Evolutionary conservation across 2,329 filamentous ascomycete genomes (phyloP), one percentile per base, ranked within the genome.

Genomic region (Xylaria sp.): DNA sequence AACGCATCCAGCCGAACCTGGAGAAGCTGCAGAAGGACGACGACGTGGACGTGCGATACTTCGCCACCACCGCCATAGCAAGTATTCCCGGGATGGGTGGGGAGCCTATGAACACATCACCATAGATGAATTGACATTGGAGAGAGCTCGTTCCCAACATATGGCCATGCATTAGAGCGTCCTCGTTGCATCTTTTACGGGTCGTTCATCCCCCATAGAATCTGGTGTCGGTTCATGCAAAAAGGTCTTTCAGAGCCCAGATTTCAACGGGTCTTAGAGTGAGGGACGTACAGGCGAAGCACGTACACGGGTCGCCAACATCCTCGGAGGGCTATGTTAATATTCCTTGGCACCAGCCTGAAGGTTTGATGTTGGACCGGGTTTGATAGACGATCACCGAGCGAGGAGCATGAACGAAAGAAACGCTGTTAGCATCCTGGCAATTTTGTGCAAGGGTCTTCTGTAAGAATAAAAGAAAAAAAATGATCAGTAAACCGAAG

Each of bases 41-140:
- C 63, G 94, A 99, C 76, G 93, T 97, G 65, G 94, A 99, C 76
- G 94, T 99, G 69, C 87, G 94, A 73, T 99, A 93, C 80, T 99
- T 96, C 76, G 94, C 94, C 61, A 96, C 92, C 58, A 95, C 91
- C 61, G 93, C 94, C 44, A 88, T 89, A 57, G 86, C 83, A 72
- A 76, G 75, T 47, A 80, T 82, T 52, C 75, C 76, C 44, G 79
- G 78, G 41, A 69, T 71, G 62, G 75, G 77, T 52, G 81, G 81
- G 54, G 82, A 85, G 65, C 82, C 83, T 34, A 86, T 86, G 83
- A 85, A 84, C 75, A 86, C 82, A 66, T 84, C 82, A 71, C 83
- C 83, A 77, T 85, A 85, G 79, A 81, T 73, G 71, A 74, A 69
- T 72, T 63, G 72, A 57, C 57, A 43, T 39, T 50, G 50, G 63